A percentile compares a stretch with the other conserved stretches of the same genome.
Conservation (phyloP, 495 filamentous ascomycete genomes). For the Tetracladium setigerum region DNA sequence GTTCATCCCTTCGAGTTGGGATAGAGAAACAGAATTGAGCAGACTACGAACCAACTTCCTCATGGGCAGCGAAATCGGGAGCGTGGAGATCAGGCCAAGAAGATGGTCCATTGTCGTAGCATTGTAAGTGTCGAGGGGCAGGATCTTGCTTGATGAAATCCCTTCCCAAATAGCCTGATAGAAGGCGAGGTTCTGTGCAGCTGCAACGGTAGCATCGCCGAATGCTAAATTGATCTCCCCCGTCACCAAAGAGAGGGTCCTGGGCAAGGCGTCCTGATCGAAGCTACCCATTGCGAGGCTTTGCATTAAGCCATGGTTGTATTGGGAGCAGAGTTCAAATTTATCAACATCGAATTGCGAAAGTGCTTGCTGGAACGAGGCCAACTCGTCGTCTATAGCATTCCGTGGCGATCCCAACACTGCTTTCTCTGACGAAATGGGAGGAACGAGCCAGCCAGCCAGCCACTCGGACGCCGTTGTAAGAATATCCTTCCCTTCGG, state of each 20-base stretch:
- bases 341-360: background rate
- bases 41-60: constrained; percentile 4
- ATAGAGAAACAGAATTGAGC: constrained; percentile 2
- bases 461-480: background rate
- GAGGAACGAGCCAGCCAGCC: background rate
- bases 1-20: constrained; percentile 5
- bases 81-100: background rate
- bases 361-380: background rate
- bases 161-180: constrained; percentile 15
- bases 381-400: background rate
- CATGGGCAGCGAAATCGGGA: background rate
- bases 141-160: constrained; percentile 6
- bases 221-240: background rate
- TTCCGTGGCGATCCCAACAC: no score
- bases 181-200: background rate
- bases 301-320: constrained; percentile 10
- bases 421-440: background rate
- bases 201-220: background rate
- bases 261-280: background rate
- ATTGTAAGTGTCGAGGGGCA: constrained; percentile 7
- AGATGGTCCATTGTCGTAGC: constrained; percentile 5
- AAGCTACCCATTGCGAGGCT: constrained; percentile 13
- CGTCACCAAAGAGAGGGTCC: constrained; percentile 1
- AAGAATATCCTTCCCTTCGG: background rate
- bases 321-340: background rate